Base-by-base conservation (phyloP, 768 basidiomycete genomes). In the Suillus subluteus region DNA sequence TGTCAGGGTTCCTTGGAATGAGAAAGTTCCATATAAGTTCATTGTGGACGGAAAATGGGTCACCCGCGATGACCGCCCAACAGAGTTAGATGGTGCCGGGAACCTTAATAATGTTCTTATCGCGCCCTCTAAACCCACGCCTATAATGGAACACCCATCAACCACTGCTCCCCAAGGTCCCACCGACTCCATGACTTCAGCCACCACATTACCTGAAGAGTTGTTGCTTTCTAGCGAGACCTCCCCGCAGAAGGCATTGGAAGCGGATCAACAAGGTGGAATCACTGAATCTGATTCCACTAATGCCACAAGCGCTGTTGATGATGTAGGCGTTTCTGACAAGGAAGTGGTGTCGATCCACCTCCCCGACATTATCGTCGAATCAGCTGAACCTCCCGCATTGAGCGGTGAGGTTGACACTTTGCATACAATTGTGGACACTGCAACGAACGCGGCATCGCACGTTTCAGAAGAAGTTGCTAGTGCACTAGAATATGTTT, bases 31-130 rank as follows among this genome's bases (percentile, higher is more conserved):
- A 8, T 95, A 91, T 86, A 95, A 95, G 78, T 95, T 87, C 74
- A 81, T 94, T 74, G 91, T 94, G 63, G 93, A 95, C 73, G 89
- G 88, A 43, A 71, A 76, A 66, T 94, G 91, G 92, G 71, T 79
- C 58, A 81, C 83, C 58, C 81, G 82, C 58, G 81, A 83, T 43
- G 82, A 82, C 66, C 82, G 82, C 65, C 87, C 88, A 7, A 87
- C 86, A 62, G 90, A 91, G 76, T 73, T 78, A 1, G 91, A 94
- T 71, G 74, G 76, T 11, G 77, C 79, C 26, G 92, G 91, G 18
- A 90, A 89, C 75, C 73, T 88, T 23, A 95, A 95, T 76, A 92
- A 94, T 74, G 78, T 91, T 62, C 84, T 85, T 69, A 79, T 73
- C 41, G 78, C 86, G 2, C 91, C 91, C 12, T 76, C 79, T 38